Base-by-base conservation (phyloP, 169 alveolate species). In the Babesia ovis region DNA sequence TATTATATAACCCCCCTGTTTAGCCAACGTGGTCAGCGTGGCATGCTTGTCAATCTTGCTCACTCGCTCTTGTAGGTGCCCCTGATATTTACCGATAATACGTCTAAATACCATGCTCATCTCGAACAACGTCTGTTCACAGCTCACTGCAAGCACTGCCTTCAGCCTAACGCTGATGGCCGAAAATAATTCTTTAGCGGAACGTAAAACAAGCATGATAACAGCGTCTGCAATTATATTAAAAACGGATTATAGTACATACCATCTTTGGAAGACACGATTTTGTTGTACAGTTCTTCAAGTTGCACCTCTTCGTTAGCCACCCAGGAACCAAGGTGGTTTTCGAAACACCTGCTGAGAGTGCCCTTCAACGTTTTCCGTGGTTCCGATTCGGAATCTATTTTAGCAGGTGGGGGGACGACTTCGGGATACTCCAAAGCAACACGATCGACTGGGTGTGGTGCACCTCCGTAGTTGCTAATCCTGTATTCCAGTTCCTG, bases 91-190 rank as follows among this genome's bases (percentile, higher is more conserved):
- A 27, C 25, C 61, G 23, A 79, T 48, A 34, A 71, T 31, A 55
- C 81, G 56, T 34, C 55, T 41, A 51, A 79, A 70, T 18, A 79
- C 83, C 77, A 60, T 37, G 55, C 68, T 57, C 83, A 70, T 70
- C 54, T 79, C 87, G 37, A 67, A 79, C 0, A 79, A 45, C 35
- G 87, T 69, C 60, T 79, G 87, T 46, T 79, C 87, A 23, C 64
- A 45, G 60, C 87, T 79, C 25, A 79, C 68, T 20, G 87, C 60
- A 55, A 70, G 62, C 31, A 71, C 75, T 23, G 70, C 79, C 77
- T 70, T 68, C 41, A 79, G 77, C 42, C 83, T 9, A 0, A 66
- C 72, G 43, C 68, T 79, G 37, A 79, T 61, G 20, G 83, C 71
- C 34, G 87, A 48, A 58, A 79, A 79, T 22, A 79, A 37, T 46